Evolutionary conservation across 2,329 filamentous ascomycete genomes (phyloP).

Genomic region (Penicillium nordicum): DNA sequence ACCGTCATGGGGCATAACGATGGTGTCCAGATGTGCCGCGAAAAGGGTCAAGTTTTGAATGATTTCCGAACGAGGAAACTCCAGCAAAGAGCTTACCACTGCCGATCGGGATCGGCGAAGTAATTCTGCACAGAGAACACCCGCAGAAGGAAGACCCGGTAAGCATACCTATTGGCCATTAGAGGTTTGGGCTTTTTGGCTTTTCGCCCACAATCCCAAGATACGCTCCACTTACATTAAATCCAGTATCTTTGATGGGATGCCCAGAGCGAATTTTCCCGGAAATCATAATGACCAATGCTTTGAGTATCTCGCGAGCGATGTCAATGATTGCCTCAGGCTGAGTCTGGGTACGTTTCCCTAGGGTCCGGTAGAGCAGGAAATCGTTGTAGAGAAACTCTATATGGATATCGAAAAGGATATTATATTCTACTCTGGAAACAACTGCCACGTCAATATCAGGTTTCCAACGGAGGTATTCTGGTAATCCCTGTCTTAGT

Average conservation of each 20-base stretch:
- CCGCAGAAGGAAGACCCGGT: constrained; percentile 27
- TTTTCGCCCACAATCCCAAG: no score
- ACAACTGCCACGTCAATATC: neutral
- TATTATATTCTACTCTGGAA: constrained; percentile 4
- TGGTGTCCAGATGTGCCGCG: constrained; percentile 22
- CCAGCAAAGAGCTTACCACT: neutral
- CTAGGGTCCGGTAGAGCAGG: constrained; percentile 21
- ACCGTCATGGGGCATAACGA: constrained; percentile 20
- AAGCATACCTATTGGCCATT: constrained; percentile 6
- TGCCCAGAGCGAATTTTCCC: constrained; percentile 10
- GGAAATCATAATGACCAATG: constrained; percentile 14
- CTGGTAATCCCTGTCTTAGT: constrained; percentile 14
- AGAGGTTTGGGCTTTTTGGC: no score
- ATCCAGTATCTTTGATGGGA: constrained; percentile 11
- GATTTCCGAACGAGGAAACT: constrained; percentile 25
- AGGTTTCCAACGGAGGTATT: constrained; percentile 21
- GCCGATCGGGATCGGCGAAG: constrained; percentile 17
- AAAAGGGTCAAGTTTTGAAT: constrained; percentile 31
- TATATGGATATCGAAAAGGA: constrained; percentile 17
- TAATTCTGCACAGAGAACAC: constrained; percentile 28
- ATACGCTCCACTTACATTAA: neutral
- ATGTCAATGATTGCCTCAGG: constrained; percentile 18
- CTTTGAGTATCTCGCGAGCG: constrained; percentile 23
- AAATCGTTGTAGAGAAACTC: constrained; percentile 27
- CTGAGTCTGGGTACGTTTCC: constrained; percentile 18